Base-by-base conservation (phyloP, 2,329 filamentous ascomycete genomes). In the Mycosphaerella arachidis region DNA sequence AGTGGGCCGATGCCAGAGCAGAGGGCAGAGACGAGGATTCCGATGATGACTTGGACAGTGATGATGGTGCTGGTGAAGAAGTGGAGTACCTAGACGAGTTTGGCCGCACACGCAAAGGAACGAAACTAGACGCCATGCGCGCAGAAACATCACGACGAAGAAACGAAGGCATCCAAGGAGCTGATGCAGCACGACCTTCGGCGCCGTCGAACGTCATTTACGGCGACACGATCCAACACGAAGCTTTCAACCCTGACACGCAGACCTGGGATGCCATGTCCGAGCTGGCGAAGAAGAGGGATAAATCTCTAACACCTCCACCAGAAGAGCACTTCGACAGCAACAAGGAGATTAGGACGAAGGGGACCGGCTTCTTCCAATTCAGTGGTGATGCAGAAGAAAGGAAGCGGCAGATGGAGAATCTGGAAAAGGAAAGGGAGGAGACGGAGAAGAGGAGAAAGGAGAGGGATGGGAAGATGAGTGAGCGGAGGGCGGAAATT, bases 41-140 rank as follows among this genome's bases (percentile, higher is more conserved):
- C 13, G 74, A 65, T 48, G 72, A 75, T 24, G 74, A 75, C 5
- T 69, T 67, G 13, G 73, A 71, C 1, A 71, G 71, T 30, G 73
- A 72, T 1, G 73, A 75, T 1, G 75, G 75, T 1, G 76, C 77
- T 7, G 69, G 69, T 20, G 88, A 92, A 56, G 74, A 90, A n/a
- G 79, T 97, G 5, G 92, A 97, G 66, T 95, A 91, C 72, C 83
- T 88, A 55, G 94, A 99, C 74, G 94, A 97, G 70, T 96, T 95
- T 71, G 94, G 94, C 2, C 87, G 94, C n/a, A 83, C 87, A 13
- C 81, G 92, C 3, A 85, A 79, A 48, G 90, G 88, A 18, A 93
- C 90, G 0, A 83, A 83, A 52, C 83, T 86, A 4, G 85, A 94
- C 63, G 86, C 89, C 66, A 82, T 88, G 66, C 82, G 81, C 43